These are phyloP conservation scores for Lophiotrema nucula DNA, from an alignment of 495 filamentous ascomycete genomes.

Conservation along the genomic window DNA sequence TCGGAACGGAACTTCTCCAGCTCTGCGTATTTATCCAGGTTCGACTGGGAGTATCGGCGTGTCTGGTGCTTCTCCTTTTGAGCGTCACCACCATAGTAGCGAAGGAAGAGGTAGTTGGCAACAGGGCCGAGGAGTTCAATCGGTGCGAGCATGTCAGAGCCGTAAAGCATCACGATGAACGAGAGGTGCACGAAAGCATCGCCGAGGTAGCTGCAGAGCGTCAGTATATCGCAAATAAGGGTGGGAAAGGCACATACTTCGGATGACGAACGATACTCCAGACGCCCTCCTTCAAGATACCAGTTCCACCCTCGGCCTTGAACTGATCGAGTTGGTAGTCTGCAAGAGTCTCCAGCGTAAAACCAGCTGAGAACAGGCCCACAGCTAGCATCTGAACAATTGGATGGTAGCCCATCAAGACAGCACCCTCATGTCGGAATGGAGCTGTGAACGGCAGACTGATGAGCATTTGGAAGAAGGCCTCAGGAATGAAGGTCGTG, in stretches of 20 bases:
- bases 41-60: constrained; percentile 47
- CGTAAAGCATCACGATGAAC: constrained; percentile 51
- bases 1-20: constrained; percentile 49
- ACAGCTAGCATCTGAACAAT: constrained; percentile 50
- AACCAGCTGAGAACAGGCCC: constrained; percentile 54
- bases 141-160: constrained; percentile 52
- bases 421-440: constrained; percentile 43
- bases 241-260: constrained; percentile 49
- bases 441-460: constrained; percentile 55
- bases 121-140: constrained; percentile 54
- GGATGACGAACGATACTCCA: constrained; percentile 62
- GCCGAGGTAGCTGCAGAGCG: constrained; percentile 52
- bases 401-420: constrained; percentile 31
- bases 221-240: neutral
- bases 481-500: constrained; percentile 54
- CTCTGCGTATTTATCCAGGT: constrained; percentile 52
- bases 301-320: constrained; percentile 39
- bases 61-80: constrained; percentile 53
- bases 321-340: constrained; percentile 52
- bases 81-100: constrained; percentile 54
- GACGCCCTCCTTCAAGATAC: constrained; percentile 52
- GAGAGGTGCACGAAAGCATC: constrained; percentile 56
- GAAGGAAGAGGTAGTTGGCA: constrained; percentile 58
- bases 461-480: constrained; percentile 52
- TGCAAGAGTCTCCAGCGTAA: constrained; percentile 54